Percentiles rank a stretch among this genome's conserved stretches.
Evolutionary conservation across 768 basidiomycete species (phyloP).

Genomic region (Boletellus ananiceps): DNA sequence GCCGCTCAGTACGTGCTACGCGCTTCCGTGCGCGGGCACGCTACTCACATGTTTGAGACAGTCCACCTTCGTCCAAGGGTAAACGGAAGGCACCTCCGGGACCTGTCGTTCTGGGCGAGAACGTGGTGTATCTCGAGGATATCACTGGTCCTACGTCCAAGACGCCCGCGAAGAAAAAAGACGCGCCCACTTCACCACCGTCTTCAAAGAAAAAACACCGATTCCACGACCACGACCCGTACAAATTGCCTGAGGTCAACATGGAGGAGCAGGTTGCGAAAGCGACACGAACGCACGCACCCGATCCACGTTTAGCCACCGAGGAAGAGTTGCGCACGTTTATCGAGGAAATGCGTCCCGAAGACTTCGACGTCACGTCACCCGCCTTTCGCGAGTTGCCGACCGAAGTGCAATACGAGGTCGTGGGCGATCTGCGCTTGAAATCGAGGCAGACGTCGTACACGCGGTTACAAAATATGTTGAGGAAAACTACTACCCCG

Average conservation of each 20-base stretch:
- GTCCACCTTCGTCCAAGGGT: slow-evolving; percentile 33
- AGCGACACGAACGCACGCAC: slow-evolving; percentile 54
- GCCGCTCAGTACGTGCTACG: slow-evolving; percentile 36
- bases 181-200: slow-evolving; percentile 35
- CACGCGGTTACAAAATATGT: slow-evolving; percentile 87
- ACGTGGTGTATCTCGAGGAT: slow-evolving; percentile 88
- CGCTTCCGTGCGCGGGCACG: background rate
- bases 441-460: slow-evolving; percentile 95
- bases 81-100: slow-evolving; percentile 44
- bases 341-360: slow-evolving; percentile 94
- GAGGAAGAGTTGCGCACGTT: slow-evolving; percentile 91
- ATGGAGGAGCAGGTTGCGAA: slow-evolving; percentile 58
- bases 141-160: slow-evolving; percentile 51
- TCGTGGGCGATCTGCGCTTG: slow-evolving; percentile 90
- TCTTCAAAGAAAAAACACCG: slow-evolving; percentile 57
- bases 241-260: slow-evolving; percentile 82
- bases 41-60: slow-evolving; percentile 3
- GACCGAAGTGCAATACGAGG: slow-evolving; percentile 96
- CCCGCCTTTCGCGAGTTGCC: slow-evolving; percentile 89
- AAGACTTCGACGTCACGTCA: slow-evolving; percentile 90
- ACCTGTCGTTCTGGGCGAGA: slow-evolving; percentile 56
- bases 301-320: slow-evolving; percentile 92
- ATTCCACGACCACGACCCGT: slow-evolving; percentile 84
- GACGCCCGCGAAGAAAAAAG: slow-evolving; percentile 40
- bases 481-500: slow-evolving; percentile 69